A percentile compares a stretch with the other conserved stretches of the same genome.
phyloP scores from a whole-genome alignment of 116 monocot species.

The Posidonia oceanica region DNA sequence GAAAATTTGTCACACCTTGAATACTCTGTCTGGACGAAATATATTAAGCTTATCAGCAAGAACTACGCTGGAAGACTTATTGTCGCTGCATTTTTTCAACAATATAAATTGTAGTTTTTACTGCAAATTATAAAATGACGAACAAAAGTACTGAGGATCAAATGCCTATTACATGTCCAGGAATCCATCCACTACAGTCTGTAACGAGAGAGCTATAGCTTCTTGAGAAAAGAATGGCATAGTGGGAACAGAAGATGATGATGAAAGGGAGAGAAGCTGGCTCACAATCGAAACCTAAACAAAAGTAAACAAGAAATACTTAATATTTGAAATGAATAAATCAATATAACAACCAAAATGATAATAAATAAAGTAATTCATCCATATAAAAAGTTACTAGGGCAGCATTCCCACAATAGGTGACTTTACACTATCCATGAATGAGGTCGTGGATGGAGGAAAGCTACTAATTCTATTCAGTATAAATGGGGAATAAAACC shows the following conservation, averaged over 20 bases:
- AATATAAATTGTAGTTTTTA: neutral
- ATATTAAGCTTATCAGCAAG: constrained; percentile 77
- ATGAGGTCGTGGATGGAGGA: too few species aligned
- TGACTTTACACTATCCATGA: too few species aligned
- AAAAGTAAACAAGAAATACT: constrained; percentile 1
- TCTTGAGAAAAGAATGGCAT: constrained; percentile 58
- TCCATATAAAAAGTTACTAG: too few species aligned
- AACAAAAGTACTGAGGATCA: neutral
- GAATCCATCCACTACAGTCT: constrained; percentile 81
- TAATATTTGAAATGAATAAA: neutral
- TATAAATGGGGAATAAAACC: too few species aligned
- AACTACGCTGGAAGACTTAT: constrained; percentile 6
- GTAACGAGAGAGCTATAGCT: constrained; percentile 31
- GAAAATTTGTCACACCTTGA: constrained; percentile 49
- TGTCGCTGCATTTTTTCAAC: constrained; percentile 28
- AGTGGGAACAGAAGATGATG: constrained; percentile 32
- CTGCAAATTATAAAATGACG: neutral
- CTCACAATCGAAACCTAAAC: constrained; percentile 77
- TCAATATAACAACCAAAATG: neutral
- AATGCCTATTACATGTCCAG: constrained; percentile 53
- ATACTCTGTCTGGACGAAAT: constrained; percentile 85
- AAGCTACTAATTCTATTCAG: too few species aligned
- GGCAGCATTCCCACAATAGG: too few species aligned
- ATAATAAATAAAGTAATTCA: neutral
- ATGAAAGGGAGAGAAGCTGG: constrained; percentile 68